Evolutionary conservation across 1,284 basidiomycete species (phyloP), one percentile per base, ranked within the genome.

Genomic region (Microbotryum saponariae): DNA sequence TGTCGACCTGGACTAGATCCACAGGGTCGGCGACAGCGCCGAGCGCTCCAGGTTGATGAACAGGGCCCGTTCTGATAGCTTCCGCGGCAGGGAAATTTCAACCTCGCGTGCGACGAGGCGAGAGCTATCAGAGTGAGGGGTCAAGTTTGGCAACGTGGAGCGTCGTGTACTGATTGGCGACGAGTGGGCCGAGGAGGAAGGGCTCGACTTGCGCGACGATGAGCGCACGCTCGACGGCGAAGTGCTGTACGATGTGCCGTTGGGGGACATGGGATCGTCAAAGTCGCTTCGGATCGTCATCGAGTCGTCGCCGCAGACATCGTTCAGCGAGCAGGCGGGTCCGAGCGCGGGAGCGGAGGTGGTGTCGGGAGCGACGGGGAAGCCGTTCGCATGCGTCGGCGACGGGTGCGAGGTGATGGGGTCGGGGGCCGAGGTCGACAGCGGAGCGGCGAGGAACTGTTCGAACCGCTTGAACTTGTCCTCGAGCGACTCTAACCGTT

Each of bases 81-180:
- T 64, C 62, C 62, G 62, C 62, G 51, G 62, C 62, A 64, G 62
- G 62, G 62, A 64, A 31, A 21, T 21, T 16, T 63, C 58, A 18
- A 45, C 62, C 62, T 64, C 62, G 62, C 62, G 62, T 64, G 62
- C 62, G 60, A 64, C 62, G 62, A 64, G 62, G 62, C 62, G 62
- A 63, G 58, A 60, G 62, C 56, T 64, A 54, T 49, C 59, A 42
- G 44, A 42, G 37, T 42, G 12, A 42, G 37, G 12, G 37, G 37
- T 42, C 37, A 42, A 42, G 37, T 42, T 42, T 42, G 37, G 37
- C 37, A 42, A 42, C 12, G 6, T 42, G 37, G 37, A 42, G 37
- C 37, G 37, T 42, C 37, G 37, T 42, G 37, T 42, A 42, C 37
- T 42, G 37, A 42, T 42, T 10, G 37, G 37, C 37, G 37, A 42